Evolutionary conservation across 176 grass and related monocot genomes (phyloP), one percentile per base, ranked within the genome.

Genomic region (Raddia distichophylla): DNA sequence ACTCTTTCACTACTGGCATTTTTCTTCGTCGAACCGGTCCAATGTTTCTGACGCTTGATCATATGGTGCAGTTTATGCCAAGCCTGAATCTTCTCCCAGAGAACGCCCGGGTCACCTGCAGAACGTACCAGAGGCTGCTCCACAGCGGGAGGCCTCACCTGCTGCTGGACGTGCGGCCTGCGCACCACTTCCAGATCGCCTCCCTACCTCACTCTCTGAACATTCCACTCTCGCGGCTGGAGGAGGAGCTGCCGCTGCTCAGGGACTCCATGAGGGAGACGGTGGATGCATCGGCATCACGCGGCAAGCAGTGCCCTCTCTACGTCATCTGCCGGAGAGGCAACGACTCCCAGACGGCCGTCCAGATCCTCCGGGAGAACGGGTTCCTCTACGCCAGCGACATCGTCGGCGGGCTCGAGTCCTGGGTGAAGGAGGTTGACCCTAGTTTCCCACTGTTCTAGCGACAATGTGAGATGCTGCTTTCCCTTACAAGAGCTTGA

Each of bases 281-380:
- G 2, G 13, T 6, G 0, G 37, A 74, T 1, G 5, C 50, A 0
- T 66, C 49, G 3, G 68, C 37, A 40, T 60, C 57, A 11, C 57
- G 10, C 57, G 3, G 43, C 59, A 54, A 70, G 57, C 50, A 42
- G 73, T 60, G 58, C 86, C 89, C n/a, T 18, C 76, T 99, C 50
- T 90, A 90, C 59, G 90, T 93, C 7, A 77, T 99, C 69, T 99
- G 96, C 48, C 81, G 93, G 69, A 91, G 96, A 88, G 96, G 93
- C 42, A 93, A 95, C 4, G 87, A 90, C 50, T 99, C 96, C 1
- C 96, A 99, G 43, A 88, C 14, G 19, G 93, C 91, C 2, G 91
- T 99, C 32, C 71, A 87, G 75, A 42, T 89, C 81, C 90, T 99
- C 14, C 89, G 60, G 0, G 85, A 90, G 77, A 99, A 91, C 34